These are phyloP conservation scores for Suillus lakei DNA, from an alignment of 768 basidiomycete species.

Conservation along the genomic window DNA sequence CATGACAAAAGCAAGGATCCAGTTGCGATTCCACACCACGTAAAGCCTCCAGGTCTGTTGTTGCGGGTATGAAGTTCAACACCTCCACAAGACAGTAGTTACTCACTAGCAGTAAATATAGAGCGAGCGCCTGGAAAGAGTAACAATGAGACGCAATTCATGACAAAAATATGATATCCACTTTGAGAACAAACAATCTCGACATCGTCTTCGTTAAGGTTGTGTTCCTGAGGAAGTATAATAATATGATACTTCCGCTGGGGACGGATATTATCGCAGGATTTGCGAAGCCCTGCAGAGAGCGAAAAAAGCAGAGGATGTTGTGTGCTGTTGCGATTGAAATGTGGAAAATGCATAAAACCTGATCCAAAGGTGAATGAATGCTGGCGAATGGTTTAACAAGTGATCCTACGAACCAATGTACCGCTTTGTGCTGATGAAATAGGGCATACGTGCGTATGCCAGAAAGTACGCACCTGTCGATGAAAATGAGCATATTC, in stretches of 20 bases:
- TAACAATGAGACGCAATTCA: background rate
- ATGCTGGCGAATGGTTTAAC: background rate
- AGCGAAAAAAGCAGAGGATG: background rate
- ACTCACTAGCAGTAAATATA: conserved; percentile 9
- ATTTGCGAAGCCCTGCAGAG: conserved; percentile 6
- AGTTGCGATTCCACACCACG: background rate
- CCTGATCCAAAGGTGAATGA: background rate
- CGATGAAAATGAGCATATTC: background rate
- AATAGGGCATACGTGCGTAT: background rate
- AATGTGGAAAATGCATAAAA: conserved; percentile 8
- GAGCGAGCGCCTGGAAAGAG: background rate
- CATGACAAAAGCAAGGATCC: background rate
- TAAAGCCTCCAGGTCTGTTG: conserved; percentile 12
- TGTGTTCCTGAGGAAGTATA: background rate
- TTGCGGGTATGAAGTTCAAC: background rate
- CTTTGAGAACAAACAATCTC: conserved; percentile 10
- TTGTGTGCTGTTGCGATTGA: conserved; percentile 12
- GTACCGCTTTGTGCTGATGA: background rate
- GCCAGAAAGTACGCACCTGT: background rate
- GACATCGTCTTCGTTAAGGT: background rate
- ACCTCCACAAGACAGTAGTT: background rate
- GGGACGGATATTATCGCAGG: background rate
- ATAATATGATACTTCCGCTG: background rate
- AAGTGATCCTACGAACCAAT: background rate
- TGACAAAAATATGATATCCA: background rate